Conservation (phyloP, 106 monocot genomes). For the Dendrobium chrysotoxum region DNA sequence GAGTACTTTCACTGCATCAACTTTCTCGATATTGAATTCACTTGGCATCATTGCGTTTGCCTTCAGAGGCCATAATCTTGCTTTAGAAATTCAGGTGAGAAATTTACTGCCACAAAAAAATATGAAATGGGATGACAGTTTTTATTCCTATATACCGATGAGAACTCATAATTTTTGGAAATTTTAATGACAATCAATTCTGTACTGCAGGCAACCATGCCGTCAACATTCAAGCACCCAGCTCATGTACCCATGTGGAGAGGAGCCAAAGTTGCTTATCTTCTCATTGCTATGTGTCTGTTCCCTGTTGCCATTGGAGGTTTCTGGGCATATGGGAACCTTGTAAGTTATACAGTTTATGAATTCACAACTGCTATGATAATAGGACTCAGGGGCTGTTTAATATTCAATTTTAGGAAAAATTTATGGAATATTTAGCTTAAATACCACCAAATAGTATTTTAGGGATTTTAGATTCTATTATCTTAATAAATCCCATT, state of each 20-base stretch:
- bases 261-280: constrained; percentile 86
- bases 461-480: no score
- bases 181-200: not conserved
- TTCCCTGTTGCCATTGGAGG: constrained; percentile 90
- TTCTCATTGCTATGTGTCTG: constrained; percentile 76
- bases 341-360: constrained; percentile 32
- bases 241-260: constrained; percentile 98
- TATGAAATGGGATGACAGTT: not conserved
- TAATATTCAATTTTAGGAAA: no score
- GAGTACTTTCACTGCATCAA: constrained; percentile 29
- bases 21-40: constrained; percentile 68
- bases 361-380: not conserved
- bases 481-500: no score
- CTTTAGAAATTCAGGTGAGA: constrained; percentile 88
- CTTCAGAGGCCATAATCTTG: constrained; percentile 96
- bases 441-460: not conserved
- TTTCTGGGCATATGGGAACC: constrained; percentile 91
- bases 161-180: not conserved
- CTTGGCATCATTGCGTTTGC: constrained; percentile 95
- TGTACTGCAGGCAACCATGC: constrained; percentile 76
- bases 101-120: not conserved
- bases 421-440: not conserved
- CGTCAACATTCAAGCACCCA: constrained; percentile 95
- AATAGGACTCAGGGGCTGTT: no score
- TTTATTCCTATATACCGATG: not conserved